These are phyloP conservation scores for Rhexocercosporidium sp. DNA, from an alignment of 2,329 filamentous ascomycete genomes.

Conservation along the genomic window DNA sequence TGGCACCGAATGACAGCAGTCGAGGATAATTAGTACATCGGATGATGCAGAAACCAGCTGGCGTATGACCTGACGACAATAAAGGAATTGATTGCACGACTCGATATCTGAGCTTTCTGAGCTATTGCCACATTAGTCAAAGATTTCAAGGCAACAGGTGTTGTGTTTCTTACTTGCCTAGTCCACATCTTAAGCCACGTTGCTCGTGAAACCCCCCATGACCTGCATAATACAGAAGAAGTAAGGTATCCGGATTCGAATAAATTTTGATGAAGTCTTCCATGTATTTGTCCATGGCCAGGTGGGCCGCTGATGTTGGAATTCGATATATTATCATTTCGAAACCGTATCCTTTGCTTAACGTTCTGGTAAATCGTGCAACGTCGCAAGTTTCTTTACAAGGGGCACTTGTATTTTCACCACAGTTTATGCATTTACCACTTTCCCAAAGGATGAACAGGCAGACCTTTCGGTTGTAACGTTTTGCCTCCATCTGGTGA, in stretches of 20 bases:
- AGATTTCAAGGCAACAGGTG: not conserved
- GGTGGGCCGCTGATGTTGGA: not conserved
- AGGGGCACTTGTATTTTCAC: too few species aligned
- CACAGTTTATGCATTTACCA: too few species aligned
- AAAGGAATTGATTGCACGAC: too few species aligned
- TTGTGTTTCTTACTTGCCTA: not conserved
- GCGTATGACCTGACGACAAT: not conserved
- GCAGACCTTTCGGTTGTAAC: too few species aligned
- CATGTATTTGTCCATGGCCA: not conserved
- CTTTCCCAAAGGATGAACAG: too few species aligned
- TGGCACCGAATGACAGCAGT: not conserved
- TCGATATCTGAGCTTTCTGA: not conserved
- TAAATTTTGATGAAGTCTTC: not conserved
- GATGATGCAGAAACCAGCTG: not conserved
- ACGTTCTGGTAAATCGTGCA: not conserved
- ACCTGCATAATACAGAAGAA: not conserved
- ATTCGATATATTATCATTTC: not conserved
- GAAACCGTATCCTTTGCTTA: not conserved
- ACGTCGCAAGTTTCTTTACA: not conserved
- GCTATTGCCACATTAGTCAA: not conserved
- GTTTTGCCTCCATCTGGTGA: too few species aligned
- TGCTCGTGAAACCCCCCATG: not conserved
- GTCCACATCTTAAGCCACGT: not conserved
- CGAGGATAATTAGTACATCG: not conserved
- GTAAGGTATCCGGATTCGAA: not conserved